Evolutionary conservation across 257 asterid genomes (phyloP), one percentile per base, ranked within the genome.

Genomic region (Gentiana dahurica): DNA sequence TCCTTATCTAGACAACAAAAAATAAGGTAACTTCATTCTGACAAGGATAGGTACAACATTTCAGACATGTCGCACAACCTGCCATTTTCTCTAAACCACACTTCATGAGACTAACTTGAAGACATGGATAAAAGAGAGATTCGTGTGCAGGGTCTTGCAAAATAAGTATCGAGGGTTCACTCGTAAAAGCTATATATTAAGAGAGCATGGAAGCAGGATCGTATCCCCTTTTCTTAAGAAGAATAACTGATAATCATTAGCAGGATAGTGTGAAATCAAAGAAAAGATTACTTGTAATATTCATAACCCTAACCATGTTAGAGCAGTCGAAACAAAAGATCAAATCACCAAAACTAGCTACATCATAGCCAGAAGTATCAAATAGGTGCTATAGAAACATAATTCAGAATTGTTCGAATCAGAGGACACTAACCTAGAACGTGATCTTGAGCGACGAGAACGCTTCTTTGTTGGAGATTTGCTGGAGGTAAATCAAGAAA

Each of bases 391-490:
- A 24, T 24, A 24, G 24, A 24, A 24, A 24, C 24, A 24, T 24
- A 24, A 24, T 24, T 24, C 24, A 24, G 24, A 24, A 24, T 24
- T 24, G 24, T 24, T 24, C 24, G 24, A 49, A 73, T 54, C 55
- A 68, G 6, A 79, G 8, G 79, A 54, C 39, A 55, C 59, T 4
- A 76, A 73, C 54, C 71, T 66, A 2, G 79, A 76, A 65, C 70
- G 82, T 50, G 97, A 87, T 69, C 88, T 83, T 59, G 95, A 83
- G 43, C 81, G 95, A 59, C 81, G 85, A 24, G 87, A 70, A 34
- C 81, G 53, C 71, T 88, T 88, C 1, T 78, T 80, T 76, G 79
- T 83, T 39, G 99, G 99, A 49, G 99, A 92, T 65, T 83, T 89
- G 81, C 99, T 92, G 91, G 80, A 71, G 51, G 45, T 34, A 36